phyloP scores from a whole-genome alignment of 1,139 yeast genomes.

The Candida gigantensis region DNA sequence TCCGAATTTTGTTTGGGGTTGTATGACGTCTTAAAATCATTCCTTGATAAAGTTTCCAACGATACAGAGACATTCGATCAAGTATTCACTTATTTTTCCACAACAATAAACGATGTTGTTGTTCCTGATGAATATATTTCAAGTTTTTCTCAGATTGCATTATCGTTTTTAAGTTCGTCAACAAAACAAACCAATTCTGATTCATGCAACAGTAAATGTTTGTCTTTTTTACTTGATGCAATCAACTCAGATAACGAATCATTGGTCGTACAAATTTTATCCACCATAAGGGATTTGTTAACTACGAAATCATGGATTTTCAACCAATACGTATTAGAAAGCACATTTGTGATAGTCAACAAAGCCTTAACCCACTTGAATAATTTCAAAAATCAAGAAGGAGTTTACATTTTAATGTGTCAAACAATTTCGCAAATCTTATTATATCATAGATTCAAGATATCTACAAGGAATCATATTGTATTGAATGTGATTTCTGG shows the following conservation, averaged over 20 bases:
- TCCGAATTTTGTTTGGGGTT: conserved; percentile 1
- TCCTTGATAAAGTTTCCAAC: conserved; percentile 15
- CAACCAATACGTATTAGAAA: conserved; percentile 69
- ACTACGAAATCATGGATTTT: conserved; percentile 58
- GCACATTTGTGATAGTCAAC: conserved; percentile 10
- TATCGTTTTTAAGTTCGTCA: conserved; percentile 10
- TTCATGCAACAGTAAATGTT: conserved; percentile 1
- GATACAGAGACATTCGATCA: conserved; percentile 13
- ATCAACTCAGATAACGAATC: conserved; percentile 1
- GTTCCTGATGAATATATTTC: conserved; percentile 7
- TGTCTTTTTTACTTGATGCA: conserved; percentile 6
- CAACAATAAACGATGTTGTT: conserved; percentile 3
- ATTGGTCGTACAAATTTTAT: conserved; percentile 14
- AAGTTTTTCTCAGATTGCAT: conserved; percentile 13
- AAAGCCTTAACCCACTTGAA: not conserved
- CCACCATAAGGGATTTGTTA: conserved; percentile 38
- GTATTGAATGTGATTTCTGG: conserved; percentile 49
- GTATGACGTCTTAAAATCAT: conserved; percentile 15
- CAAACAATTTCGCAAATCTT: conserved; percentile 56
- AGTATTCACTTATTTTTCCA: conserved; percentile 7
- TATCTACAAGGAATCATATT: conserved; percentile 73
- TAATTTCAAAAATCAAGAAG: conserved; percentile 9
- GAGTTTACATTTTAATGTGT: conserved; percentile 36
- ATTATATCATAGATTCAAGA: conserved; percentile 67
- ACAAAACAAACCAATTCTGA: conserved; percentile 9